These are phyloP conservation scores for Ogataea hybrid DNA, from an alignment of 1,139 yeast species.

Conservation along the genomic window DNA sequence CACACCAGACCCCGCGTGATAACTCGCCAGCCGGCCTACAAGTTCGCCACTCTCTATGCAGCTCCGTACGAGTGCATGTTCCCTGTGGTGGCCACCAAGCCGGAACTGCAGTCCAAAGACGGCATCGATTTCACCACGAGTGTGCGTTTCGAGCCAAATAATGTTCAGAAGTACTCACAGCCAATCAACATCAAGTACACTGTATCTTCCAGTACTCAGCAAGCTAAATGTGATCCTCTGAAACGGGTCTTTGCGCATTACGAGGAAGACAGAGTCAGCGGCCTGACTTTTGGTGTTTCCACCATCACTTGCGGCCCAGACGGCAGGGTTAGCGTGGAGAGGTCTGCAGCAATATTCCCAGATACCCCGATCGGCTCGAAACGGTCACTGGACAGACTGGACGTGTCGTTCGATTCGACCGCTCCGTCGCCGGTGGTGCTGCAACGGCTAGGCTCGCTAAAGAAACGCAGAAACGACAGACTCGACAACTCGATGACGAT, in stretches of 20 bases:
- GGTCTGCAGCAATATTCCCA: slow-evolving; percentile 2
- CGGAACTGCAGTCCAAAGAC: slow-evolving; percentile 11
- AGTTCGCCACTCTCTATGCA: slow-evolving; percentile 17
- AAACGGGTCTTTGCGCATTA: slow-evolving; percentile 8
- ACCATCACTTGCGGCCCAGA: slow-evolving; percentile 5
- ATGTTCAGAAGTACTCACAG: slow-evolving; percentile 22
- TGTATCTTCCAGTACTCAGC: not conserved
- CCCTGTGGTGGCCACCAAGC: slow-evolving; percentile 19
- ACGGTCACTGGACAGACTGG: slow-evolving; percentile 19
- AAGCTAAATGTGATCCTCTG: slow-evolving; percentile 8
- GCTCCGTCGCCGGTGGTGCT: slow-evolving; percentile 17
- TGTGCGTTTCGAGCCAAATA: slow-evolving; percentile 14
- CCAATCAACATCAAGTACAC: slow-evolving; percentile 16
- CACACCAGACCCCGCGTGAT: not conserved
- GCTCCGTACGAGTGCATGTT: slow-evolving; percentile 18
- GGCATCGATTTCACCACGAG: slow-evolving; percentile 23
- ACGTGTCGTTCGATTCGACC: slow-evolving; percentile 10
- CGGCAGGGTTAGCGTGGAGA: slow-evolving; percentile 4
- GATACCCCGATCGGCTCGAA: slow-evolving; percentile 25
- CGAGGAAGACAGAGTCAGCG: slow-evolving; percentile 4
- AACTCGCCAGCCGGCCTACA: slow-evolving; percentile 12
- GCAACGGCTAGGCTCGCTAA: slow-evolving; percentile 16
- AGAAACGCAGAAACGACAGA: slow-evolving; percentile 26
- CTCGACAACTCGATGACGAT: slow-evolving; percentile 35
- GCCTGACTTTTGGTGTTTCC: slow-evolving; percentile 10